Evolutionary conservation across 768 basidiomycete species (phyloP).

Genomic region (Pleurotus sapidus): DNA sequence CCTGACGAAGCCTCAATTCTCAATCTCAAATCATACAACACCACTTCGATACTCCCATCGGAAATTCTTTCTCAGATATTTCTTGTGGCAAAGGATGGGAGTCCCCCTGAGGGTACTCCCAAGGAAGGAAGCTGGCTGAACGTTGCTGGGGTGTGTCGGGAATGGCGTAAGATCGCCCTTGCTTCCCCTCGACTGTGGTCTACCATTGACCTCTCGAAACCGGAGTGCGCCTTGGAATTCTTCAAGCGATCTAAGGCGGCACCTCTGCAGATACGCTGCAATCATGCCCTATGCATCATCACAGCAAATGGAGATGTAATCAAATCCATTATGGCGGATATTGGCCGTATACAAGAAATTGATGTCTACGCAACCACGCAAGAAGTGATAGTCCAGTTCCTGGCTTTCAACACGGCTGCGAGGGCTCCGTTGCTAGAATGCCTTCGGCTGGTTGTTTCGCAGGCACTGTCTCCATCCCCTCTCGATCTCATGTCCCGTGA

Average conservation of each 20-base stretch:
- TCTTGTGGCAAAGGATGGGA: background rate
- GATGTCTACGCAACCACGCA: background rate
- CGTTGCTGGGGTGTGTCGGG: background rate
- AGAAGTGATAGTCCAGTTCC: background rate
- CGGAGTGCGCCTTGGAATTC: background rate
- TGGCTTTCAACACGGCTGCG: background rate
- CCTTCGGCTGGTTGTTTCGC: background rate
- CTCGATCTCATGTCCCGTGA: background rate
- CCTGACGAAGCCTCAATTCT: background rate
- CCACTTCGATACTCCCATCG: background rate
- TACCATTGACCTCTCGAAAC: background rate
- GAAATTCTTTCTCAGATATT: background rate
- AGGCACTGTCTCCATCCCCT: background rate
- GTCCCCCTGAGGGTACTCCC: background rate
- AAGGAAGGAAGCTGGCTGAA: background rate
- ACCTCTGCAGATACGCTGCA: background rate
- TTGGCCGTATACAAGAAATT: background rate
- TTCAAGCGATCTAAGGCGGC: background rate
- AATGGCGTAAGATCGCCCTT: background rate
- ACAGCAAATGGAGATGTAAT: background rate
- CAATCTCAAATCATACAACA: background rate
- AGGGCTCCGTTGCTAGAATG: background rate
- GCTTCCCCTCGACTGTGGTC: constrained; percentile 2
- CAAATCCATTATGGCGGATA: background rate
- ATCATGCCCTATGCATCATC: background rate